Percentiles rank a stretch among this genome's conserved stretches.
phyloP scores from a whole-genome alignment of 306 rosid species.

The Quercus parvula region DNA sequence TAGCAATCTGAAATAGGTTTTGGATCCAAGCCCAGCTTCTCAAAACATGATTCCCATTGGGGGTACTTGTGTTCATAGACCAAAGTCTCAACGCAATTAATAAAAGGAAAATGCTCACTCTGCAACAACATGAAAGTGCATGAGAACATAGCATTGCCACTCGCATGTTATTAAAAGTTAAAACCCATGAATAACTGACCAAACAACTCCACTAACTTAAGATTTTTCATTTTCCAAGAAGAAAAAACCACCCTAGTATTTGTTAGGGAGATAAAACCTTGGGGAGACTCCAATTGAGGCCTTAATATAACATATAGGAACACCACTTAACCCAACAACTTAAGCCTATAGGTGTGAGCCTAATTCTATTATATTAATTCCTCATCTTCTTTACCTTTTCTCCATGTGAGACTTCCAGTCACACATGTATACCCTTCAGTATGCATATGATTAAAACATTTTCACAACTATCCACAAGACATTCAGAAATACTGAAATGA shows the following conservation, averaged over 20 bases:
- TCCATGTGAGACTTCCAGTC: no score
- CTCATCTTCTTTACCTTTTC: no score
- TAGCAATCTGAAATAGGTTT: slow-evolving; percentile 58
- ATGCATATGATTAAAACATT: no score
- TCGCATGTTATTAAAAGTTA: not conserved
- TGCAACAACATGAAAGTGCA: slow-evolving; percentile 31
- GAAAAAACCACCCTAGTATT: no score
- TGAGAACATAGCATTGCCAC: not conserved
- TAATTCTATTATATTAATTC: no score
- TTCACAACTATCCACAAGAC: not conserved
- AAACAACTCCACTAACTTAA: not conserved
- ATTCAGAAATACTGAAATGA: not conserved
- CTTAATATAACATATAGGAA: no score
- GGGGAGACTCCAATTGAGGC: no score
- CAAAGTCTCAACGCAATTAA: slow-evolving; percentile 64
- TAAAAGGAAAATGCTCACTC: slow-evolving; percentile 72
- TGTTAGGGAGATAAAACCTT: no score
- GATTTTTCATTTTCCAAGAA: not conserved
- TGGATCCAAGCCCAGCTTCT: slow-evolving; percentile 62
- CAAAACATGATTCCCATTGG: slow-evolving; percentile 72
- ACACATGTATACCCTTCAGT: no score
- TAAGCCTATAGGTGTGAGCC: no score
- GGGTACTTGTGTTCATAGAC: slow-evolving; percentile 23
- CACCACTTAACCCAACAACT: no score
- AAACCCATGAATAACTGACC: not conserved